A percentile compares a stretch with the other conserved stretches of the same genome.
phyloP scores from a whole-genome alignment of 768 basidiomycete genomes.

The Termitomyces sp. region DNA sequence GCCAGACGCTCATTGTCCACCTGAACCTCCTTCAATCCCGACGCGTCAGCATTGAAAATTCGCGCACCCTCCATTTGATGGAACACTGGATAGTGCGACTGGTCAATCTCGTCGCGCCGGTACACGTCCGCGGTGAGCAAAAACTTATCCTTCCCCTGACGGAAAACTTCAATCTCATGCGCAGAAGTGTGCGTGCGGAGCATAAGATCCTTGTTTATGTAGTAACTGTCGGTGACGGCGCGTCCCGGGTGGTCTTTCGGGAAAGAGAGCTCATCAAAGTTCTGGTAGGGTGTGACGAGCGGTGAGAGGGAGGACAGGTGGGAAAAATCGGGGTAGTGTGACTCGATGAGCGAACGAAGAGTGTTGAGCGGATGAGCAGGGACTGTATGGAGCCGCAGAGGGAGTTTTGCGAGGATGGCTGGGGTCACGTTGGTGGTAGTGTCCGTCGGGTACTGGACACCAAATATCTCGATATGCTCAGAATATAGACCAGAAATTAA shows the following conservation, averaged over 20 bases:
- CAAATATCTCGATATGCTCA: slow-evolving; percentile 45
- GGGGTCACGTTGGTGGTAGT: slow-evolving; percentile 78
- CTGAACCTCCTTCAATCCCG: slow-evolving; percentile 55
- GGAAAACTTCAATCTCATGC: slow-evolving; percentile 92
- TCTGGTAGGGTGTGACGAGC: slow-evolving; percentile 83
- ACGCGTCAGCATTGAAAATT: slow-evolving; percentile 59
- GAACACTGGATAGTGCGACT: slow-evolving; percentile 94
- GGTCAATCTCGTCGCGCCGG: slow-evolving; percentile 95
- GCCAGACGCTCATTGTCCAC: slow-evolving; percentile 66
- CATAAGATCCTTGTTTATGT: slow-evolving; percentile 86
- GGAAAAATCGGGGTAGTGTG: slow-evolving; percentile 71
- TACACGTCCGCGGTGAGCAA: slow-evolving; percentile 96
- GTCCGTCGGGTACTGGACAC: slow-evolving; percentile 71
- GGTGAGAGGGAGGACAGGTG: slow-evolving; percentile 79
- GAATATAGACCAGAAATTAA: slow-evolving; percentile 12
- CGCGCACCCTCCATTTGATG: slow-evolving; percentile 97
- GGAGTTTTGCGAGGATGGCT: slow-evolving; percentile 77
- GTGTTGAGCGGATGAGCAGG: slow-evolving; percentile 83
- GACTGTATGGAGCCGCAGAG: slow-evolving; percentile 67
- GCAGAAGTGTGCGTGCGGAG: slow-evolving; percentile 98
- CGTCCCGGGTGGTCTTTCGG: slow-evolving; percentile 91
- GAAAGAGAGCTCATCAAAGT: slow-evolving; percentile 97
- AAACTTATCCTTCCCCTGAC: slow-evolving; percentile 73
- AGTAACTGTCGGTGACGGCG: slow-evolving; percentile 88
- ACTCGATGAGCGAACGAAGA: slow-evolving; percentile 77